These are phyloP conservation scores for Nakazawaea wyomingensis DNA, from an alignment of 805 yeast genomes.

Conservation along the genomic window DNA sequence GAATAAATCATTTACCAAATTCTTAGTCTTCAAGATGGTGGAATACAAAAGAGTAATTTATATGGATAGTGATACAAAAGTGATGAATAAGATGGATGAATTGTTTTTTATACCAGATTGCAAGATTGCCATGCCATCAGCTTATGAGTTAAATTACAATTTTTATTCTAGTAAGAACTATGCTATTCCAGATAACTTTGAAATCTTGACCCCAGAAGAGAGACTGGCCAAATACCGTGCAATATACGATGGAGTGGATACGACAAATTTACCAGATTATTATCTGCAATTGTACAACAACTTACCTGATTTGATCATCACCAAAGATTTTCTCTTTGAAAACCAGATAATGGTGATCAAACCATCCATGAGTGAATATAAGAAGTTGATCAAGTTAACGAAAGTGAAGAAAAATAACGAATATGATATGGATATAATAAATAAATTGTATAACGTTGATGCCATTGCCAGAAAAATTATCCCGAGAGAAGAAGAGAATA, in stretches of 20 bases:
- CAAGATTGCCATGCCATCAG: constrained; percentile 40
- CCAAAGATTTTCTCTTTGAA: constrained; percentile 22
- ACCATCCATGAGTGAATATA: constrained; percentile 31
- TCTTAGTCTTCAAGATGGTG: constrained; percentile 43
- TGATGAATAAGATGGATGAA: constrained; percentile 41
- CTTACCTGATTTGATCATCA: constrained; percentile 28
- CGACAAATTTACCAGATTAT: constrained; percentile 1
- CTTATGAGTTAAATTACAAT: constrained; percentile 33
- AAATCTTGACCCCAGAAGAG: constrained; percentile 15
- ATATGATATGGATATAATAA: constrained; percentile 51
- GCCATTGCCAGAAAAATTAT: constrained; percentile 16
- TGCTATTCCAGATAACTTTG: constrained; percentile 1
- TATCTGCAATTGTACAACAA: constrained; percentile 26
- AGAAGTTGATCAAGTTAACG: constrained; percentile 20
- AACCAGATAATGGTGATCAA: constrained; percentile 56
- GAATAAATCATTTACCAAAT: constrained; percentile 50
- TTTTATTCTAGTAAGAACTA: constrained; percentile 17
- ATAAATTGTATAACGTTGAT: constrained; percentile 28
- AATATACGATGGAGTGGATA: constrained; percentile 9
- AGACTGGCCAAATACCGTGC: not conserved
- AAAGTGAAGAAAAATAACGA: constrained; percentile 28
- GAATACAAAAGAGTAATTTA: constrained; percentile 50
- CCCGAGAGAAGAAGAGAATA: constrained; percentile 6
- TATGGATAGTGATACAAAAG: constrained; percentile 51
- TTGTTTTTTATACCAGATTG: constrained; percentile 45